Base-by-base conservation (phyloP, 192 early-diverging fungal species). In the Coemansia sp. region DNA sequence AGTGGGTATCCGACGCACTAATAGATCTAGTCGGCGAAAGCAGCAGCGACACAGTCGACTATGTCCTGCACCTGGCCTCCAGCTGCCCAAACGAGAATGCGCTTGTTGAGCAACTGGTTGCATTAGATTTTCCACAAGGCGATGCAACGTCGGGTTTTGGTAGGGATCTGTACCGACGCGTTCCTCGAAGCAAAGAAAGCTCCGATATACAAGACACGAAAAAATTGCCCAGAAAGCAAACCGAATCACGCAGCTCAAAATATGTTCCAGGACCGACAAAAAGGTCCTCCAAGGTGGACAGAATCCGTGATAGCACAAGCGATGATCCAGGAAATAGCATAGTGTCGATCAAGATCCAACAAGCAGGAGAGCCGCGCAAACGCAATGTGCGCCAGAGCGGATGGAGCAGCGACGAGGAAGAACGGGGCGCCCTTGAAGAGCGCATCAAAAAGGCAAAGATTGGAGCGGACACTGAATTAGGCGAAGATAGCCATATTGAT, bases 361-460 rank as follows among this genome's bases (percentile, higher is more conserved):
- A 20, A 17, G n/a, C 23, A 2, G 36, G 41, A 50, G 53, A 2
- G 14, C 14, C 56, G 25, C 52, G 40, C 14, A 30, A 55, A 36
- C 52, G 40, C 58, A 57, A 52, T 25, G 52, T 33, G 27, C 52
- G 72, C 20, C 64, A 74, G 23, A 73, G 70, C 27, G 81, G 71
- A 22, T 53, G 84, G 65, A 83, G 84, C 42, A 81, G 82, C 37
- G 85, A 88, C 30, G 87, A 84, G 25, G 87, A 87, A 47, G 89
- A 87, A 6, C 82, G 84, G n/a, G 58, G 66, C 5, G 77, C 67
- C 6, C 65, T 82, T 14, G 74, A 82, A 25, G 76, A 84, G 61
- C 71, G 75, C 19, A 79, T 82, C 37, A 84, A 84, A 34, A 67
- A 82, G 10, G 82, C 83, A 44, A 87, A 86, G 61, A 75, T 74